A percentile compares a stretch with the other conserved stretches of the same genome.
Conservation (phyloP, 441 rosid species). For the Erodium moschatum region DNA sequence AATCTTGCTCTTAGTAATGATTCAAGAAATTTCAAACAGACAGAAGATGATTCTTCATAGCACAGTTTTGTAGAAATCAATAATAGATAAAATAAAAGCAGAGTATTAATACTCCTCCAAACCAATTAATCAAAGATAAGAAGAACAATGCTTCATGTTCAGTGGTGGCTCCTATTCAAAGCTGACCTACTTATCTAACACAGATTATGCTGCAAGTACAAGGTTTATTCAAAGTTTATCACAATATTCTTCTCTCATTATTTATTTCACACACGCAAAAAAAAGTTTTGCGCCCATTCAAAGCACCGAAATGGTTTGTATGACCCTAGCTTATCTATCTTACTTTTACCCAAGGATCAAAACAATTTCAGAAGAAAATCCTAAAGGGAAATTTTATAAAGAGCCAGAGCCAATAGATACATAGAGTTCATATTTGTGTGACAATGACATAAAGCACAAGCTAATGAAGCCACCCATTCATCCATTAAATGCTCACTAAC, state of each 20-base stretch:
- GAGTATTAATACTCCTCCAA: not conserved
- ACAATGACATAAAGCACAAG: slow-evolving; percentile 33
- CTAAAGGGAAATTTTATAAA: not conserved
- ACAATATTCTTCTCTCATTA: no score
- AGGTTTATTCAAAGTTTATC: not conserved
- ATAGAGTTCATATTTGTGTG: slow-evolving; percentile 19
- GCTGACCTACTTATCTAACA: not conserved
- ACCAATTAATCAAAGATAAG: not conserved
- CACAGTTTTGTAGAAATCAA: not conserved
- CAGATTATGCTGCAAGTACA: not conserved
- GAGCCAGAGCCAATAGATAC: not conserved
- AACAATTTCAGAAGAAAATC: not conserved
- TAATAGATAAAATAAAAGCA: not conserved
- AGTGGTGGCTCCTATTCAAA: slow-evolving; percentile 1
- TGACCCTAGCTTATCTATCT: not conserved
- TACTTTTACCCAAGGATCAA: no score
- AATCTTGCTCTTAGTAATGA: not conserved
- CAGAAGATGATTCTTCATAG: no score
- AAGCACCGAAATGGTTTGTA: no score
- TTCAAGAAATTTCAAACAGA: not conserved
- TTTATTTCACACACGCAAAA: no score
- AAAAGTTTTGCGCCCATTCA: no score
- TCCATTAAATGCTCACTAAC: slow-evolving; percentile 31
- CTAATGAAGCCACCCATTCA: slow-evolving; percentile 20
- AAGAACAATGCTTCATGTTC: not conserved